Base-by-base conservation (phyloP, 805 yeast genomes). In the Wickerhamiella allomyrinae region DNA sequence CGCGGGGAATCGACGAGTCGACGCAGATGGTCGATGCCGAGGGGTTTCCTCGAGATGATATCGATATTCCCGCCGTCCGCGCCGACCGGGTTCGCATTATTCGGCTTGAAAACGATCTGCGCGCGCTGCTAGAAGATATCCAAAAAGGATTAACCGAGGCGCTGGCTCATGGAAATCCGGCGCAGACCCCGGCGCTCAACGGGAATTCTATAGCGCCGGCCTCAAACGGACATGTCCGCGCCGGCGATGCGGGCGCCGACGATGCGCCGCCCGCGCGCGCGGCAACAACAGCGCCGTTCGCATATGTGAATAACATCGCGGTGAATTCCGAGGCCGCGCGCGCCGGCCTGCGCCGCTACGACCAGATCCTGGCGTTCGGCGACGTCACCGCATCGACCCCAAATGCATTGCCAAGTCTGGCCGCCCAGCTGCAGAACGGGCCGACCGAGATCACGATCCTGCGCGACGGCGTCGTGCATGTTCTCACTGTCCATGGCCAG, bases 31-130 rank as follows among this genome's bases (percentile, higher is more conserved):
- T 82, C 2, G 73, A 79, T 0, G 45, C 53, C 0, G 94, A 89
- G 54, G 95, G 96, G 17, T 89, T 73, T 52, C 98, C 98, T 1
- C 63, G 96, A 34, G 58, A 66, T 14, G 96, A 89, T 54, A 69
- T 89, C 21, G 94, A 89, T 53, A 80, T 89, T 4, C 74, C 85
- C 2, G 71, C 70, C 40, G 51, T 85, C 10, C 63, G 94, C 41
- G 57, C 71, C 8, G 55, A 77, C 1, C 63, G 95, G 45, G 70
- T 76, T 8, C 71, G 70, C 52, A 74, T 87, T 24, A 74, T 80
- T 27, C 65, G 80, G 41, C 63, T 80, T 31, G 66, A 78, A 44
- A 87, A 85, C 53, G 96, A 89, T 59, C 66, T 77, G 48, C 66
- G 65, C 38, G 57, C 53, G 13, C 60, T 83, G 7, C 55, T 76